Conservation (phyloP, 208 protist genomes). For the Wallacemonas collosoma region DNA sequence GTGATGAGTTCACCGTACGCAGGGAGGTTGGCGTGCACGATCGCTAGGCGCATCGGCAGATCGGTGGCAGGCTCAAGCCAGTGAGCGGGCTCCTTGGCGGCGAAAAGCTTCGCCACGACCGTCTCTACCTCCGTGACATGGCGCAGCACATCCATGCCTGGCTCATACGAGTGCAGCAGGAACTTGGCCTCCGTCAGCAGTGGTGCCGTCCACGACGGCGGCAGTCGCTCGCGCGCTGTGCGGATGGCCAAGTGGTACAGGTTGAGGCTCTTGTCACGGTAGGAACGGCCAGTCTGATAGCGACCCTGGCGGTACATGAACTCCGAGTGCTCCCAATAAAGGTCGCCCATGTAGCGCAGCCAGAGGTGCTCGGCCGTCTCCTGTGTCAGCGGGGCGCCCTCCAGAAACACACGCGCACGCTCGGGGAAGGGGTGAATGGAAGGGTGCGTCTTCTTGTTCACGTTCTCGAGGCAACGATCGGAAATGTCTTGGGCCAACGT, state of each 20-base stretch:
- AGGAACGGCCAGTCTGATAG: conserved; percentile 67
- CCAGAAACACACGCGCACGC: conserved; percentile 75
- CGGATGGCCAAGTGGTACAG: conserved; percentile 83
- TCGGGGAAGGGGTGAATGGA: conserved; percentile 92
- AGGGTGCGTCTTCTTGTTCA: conserved; percentile 91
- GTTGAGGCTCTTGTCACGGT: conserved; percentile 80
- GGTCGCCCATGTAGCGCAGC: conserved; percentile 89
- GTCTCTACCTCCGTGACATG: conserved; percentile 74
- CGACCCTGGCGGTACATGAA: conserved; percentile 84
- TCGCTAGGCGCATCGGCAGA: conserved; percentile 73
- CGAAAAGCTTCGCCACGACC: conserved; percentile 76
- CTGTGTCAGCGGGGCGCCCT: conserved; percentile 85
- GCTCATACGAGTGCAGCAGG: conserved; percentile 75
- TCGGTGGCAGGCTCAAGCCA: conserved; percentile 85
- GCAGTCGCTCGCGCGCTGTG: conserved; percentile 77
- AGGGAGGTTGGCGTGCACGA: conserved; percentile 76
- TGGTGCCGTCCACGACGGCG: conserved; percentile 80
- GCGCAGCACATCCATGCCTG: conserved; percentile 48
- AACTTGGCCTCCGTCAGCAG: conserved; percentile 86
- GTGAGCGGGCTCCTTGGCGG: conserved; percentile 67
- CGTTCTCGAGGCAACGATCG: conserved; percentile 85
- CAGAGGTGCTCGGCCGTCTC: conserved; percentile 91
- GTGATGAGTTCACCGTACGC: conserved; percentile 83
- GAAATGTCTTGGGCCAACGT: conserved; percentile 83
- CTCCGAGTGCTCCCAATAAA: conserved; percentile 87